phyloP scores from a whole-genome alignment of 495 filamentous ascomycete genomes.

The Sordaria brevicollis region DNA sequence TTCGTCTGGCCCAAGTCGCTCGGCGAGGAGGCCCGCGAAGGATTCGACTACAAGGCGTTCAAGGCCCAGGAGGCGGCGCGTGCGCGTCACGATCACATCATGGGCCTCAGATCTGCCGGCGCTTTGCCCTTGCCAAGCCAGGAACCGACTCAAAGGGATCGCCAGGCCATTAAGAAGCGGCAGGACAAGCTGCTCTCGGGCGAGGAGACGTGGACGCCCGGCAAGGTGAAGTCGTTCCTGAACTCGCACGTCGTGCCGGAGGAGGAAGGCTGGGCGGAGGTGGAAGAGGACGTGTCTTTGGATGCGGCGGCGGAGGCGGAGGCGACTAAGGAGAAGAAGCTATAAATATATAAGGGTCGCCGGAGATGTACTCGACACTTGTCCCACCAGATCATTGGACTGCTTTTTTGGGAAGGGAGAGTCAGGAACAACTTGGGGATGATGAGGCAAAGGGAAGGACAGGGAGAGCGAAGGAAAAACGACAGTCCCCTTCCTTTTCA shows the following conservation, averaged over 20 bases:
- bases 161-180: constrained; percentile 20
- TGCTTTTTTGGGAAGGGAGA: neutral
- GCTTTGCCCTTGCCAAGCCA: too few relatives aligned
- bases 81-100: too few relatives aligned
- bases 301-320: constrained; percentile 7
- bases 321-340: neutral
- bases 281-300: constrained; percentile 10
- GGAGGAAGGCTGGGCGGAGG: constrained; percentile 24
- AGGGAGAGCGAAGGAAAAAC: neutral
- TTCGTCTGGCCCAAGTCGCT: constrained; percentile 74
- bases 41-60: constrained; percentile 21
- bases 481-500: neutral
- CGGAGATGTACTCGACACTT: neutral
- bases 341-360: neutral
- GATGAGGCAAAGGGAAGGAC: neutral
- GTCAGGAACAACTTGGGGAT: neutral
- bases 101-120: too few relatives aligned
- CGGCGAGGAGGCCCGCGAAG: constrained; percentile 33
- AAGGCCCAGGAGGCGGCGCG: constrained; percentile 34
- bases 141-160: too few relatives aligned
- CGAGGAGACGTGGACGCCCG: constrained; percentile 27
- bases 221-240: constrained; percentile 35
- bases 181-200: constrained; percentile 22
- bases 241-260: constrained; percentile 22
- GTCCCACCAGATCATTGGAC: neutral